A percentile compares a stretch with the other conserved stretches of the same genome.
These are phyloP conservation scores for Scedosporium apiospermum DNA, from an alignment of 2,329 filamentous ascomycete genomes.

Conservation along the genomic window DNA sequence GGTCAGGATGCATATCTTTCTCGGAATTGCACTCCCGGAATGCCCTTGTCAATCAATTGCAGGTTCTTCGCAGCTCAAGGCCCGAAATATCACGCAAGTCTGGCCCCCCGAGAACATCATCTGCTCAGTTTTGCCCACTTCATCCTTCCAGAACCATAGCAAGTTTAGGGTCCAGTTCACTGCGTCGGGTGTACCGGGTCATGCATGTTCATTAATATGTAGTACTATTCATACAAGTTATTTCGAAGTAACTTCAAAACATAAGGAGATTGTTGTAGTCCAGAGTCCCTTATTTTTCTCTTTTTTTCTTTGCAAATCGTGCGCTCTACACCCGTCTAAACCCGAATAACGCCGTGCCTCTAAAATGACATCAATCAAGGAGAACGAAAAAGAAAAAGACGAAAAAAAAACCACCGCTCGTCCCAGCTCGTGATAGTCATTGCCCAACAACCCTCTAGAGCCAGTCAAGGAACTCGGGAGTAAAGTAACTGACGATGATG, in stretches of 20 bases:
- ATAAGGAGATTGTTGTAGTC: background rate
- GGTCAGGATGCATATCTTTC: background rate
- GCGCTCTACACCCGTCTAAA: background rate
- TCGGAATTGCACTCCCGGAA: background rate
- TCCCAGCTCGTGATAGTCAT: background rate
- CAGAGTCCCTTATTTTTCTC: background rate
- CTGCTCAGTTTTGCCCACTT: too few relatives aligned
- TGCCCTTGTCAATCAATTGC: too few relatives aligned
- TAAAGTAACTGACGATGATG: slow-evolving; percentile 92
- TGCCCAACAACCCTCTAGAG: slow-evolving; percentile 19
- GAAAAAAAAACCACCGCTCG: background rate
- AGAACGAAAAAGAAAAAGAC: background rate
- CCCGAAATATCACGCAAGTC: too few relatives aligned
- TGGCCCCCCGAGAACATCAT: too few relatives aligned
- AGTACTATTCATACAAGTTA: background rate
- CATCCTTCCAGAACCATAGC: too few relatives aligned
- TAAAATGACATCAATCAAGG: background rate
- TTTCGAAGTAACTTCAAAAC: background rate
- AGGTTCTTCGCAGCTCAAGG: too few relatives aligned
- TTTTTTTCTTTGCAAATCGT: background rate
- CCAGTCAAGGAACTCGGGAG: slow-evolving; percentile 68
- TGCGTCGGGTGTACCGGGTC: too few relatives aligned
- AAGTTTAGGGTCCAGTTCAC: too few relatives aligned
- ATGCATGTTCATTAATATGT: background rate
- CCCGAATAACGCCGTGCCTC: background rate